Conservation (phyloP, 768 basidiomycete species). For the Suillus alpinus region DNA sequence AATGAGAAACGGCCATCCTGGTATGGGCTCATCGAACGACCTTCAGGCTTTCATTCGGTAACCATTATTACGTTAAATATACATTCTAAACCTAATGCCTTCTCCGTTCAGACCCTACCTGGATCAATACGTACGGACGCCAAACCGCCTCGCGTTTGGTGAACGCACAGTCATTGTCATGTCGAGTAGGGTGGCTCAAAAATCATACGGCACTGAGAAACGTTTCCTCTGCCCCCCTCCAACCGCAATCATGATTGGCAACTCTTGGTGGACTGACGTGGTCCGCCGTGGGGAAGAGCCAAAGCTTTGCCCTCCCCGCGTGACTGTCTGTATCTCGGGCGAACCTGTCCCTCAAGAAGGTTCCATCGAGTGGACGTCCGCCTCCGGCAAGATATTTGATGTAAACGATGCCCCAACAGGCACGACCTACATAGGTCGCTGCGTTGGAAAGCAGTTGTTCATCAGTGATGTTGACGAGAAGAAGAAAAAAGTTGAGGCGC, state of each 20-base stretch:
- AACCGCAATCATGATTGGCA: constrained; percentile 90
- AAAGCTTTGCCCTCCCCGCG: constrained; percentile 72
- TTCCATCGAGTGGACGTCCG: constrained; percentile 82
- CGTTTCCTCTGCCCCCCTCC: constrained; percentile 93
- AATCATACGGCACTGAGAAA: constrained; percentile 95
- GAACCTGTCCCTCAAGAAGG: constrained; percentile 85
- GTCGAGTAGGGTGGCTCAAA: constrained; percentile 98
- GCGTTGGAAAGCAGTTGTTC: constrained; percentile 92
- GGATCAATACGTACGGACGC: constrained; percentile 80
- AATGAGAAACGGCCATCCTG: constrained; percentile 57
- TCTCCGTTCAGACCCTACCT: constrained; percentile 60
- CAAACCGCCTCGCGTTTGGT: constrained; percentile 85
- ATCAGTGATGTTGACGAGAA: constrained; percentile 95
- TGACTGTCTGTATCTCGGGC: constrained; percentile 89
- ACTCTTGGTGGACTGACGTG: constrained; percentile 91
- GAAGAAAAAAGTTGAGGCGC: constrained; percentile 92
- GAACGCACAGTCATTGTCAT: constrained; percentile 94
- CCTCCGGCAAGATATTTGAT: constrained; percentile 83
- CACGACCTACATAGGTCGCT: constrained; percentile 88
- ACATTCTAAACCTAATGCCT: constrained; percentile 13
- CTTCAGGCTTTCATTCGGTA: constrained; percentile 80
- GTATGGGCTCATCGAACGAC: constrained; percentile 64
- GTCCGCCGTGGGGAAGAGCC: constrained; percentile 71
- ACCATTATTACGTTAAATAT: constrained; percentile 22
- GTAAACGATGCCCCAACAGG: constrained; percentile 73